Base-by-base conservation (phyloP, 768 basidiomycete genomes). In the Phlegmacium glaucopus region DNA sequence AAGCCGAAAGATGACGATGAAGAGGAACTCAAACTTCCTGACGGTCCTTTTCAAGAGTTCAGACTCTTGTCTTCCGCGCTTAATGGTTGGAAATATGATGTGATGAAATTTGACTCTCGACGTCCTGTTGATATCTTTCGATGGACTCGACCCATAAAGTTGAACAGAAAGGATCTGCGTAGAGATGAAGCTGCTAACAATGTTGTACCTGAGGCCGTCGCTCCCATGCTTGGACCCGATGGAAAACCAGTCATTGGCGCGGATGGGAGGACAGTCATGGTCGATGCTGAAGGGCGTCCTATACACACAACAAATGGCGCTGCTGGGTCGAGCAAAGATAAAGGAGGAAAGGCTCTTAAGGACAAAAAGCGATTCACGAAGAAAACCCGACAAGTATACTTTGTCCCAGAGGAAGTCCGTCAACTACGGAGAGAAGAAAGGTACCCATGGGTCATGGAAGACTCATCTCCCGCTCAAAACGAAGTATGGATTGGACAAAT, bases 361-460 rank as follows among this genome's bases (percentile, higher is more conserved):
- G 76, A 51, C 28, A 88, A 84, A 76, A 87, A 83, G 68, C 76
- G 83, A 58, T 83, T 87, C 70, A 77, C 85, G 82, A 80, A 89
- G 78, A 81, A 94, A 84, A 79, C 93, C 71, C 55, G 79, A 64
- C 71, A 91, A 71, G 88, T 94, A 15, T 92, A 85, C 68, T 77
- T 82, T 51, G 85, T 92, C 1, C 81, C 87, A 0, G 90, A 93
- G 46, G 84, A 84, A 32, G 74, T 80, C 42, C 72, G 90, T 55
- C 85, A 90, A 67, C 72, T 94, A 57, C 74, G 87, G 63, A 79
- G 78, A 59, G 92, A 94, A 68, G 92, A 94, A 68, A 72, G 88
- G 53, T 89, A 88, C 65, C 92, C 92, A 2, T 94, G 92, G 92
- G 86, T 94, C 32, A 80, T 94, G 71, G 92, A 94, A 70, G 90